A percentile compares a stretch with the other conserved stretches of the same genome.
Evolutionary conservation across 2,329 filamentous ascomycete species (phyloP).

Genomic region (Westerdykella sp.): DNA sequence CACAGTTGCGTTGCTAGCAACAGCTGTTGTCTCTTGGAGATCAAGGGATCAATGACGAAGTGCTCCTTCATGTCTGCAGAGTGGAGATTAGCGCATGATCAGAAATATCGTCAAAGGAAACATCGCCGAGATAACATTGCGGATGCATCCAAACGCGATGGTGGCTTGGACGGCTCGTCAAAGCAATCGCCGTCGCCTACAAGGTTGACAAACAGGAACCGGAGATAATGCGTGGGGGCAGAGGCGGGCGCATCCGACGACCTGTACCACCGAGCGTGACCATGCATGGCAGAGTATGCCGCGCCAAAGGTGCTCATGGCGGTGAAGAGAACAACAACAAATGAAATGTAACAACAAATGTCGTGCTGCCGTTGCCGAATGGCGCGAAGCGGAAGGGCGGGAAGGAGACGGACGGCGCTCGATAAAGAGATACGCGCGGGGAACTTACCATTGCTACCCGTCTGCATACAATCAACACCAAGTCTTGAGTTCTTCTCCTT

Average conservation of each 20-base stretch:
- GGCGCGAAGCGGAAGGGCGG: not conserved
- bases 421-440: conserved; percentile 7
- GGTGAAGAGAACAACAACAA: conserved; percentile 12
- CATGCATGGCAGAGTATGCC: conserved; percentile 8
- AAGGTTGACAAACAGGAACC: conserved; percentile 12
- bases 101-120: not conserved
- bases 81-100: conserved; percentile 19
- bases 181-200: conserved; percentile 1
- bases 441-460: conserved; percentile 70
- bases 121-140: too few relatives aligned
- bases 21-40: conserved; percentile 96
- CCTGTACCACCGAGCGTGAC: conserved; percentile 11
- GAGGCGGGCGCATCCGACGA: conserved; percentile 6
- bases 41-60: conserved; percentile 96
- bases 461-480: conserved; percentile 97
- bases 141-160: too few relatives aligned
- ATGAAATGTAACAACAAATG: conserved; percentile 4
- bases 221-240: conserved; percentile 21
- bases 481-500: conserved; percentile 74
- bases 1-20: conserved; percentile 95
- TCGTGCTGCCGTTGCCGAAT: conserved; percentile 3
- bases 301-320: conserved; percentile 7
- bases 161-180: too few relatives aligned
- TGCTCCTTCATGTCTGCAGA: conserved; percentile 82
- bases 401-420: conserved; percentile 1